A percentile compares a stretch with the other conserved stretches of the same genome.
Evolutionary conservation across 768 basidiomycete species (phyloP).

Genomic region (Pholiota conissans): DNA sequence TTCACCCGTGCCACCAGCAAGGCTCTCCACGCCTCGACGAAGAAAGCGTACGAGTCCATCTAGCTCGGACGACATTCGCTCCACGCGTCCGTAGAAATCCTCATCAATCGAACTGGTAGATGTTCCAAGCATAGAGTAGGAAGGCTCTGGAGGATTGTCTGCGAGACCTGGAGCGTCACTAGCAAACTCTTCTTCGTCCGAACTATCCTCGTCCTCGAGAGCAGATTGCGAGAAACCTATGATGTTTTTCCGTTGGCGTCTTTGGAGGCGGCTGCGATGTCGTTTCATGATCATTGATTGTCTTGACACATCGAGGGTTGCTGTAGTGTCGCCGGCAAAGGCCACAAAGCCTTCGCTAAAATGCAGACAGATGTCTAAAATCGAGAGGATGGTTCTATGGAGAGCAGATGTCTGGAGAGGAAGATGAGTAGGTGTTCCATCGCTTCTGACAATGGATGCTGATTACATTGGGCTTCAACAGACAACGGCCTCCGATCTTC

Average conservation of each 20-base stretch:
- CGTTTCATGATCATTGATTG: conserved; percentile 52
- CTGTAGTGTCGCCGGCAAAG: conserved; percentile 58
- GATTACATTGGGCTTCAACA: conserved; percentile 63
- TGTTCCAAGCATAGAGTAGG: conserved; percentile 16
- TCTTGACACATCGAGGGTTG: conserved; percentile 57
- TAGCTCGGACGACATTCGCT: conserved; percentile 67
- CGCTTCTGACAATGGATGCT: conserved; percentile 3
- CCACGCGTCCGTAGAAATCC: conserved; percentile 49
- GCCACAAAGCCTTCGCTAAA: conserved; percentile 66
- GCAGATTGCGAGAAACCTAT: conserved; percentile 58
- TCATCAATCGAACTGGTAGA: conserved; percentile 37
- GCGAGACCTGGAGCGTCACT: conserved; percentile 17
- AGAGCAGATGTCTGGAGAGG: conserved; percentile 56
- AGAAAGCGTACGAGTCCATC: conserved; percentile 73
- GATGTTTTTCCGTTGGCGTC: conserved; percentile 53
- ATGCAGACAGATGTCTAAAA: conserved; percentile 73
- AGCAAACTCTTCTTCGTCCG: conserved; percentile 46
- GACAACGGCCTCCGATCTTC: conserved; percentile 59
- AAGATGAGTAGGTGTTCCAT: too few species aligned
- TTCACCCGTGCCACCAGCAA: conserved; percentile 62
- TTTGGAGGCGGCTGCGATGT: conserved; percentile 63
- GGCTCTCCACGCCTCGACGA: conserved; percentile 65
- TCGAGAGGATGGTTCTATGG: conserved; percentile 62
- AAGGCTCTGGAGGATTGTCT: conserved; percentile 16
- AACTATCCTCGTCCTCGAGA: conserved; percentile 35